Base-by-base conservation (phyloP, 352 stramenopile genomes). In the Globisporangium barbulae region DNA sequence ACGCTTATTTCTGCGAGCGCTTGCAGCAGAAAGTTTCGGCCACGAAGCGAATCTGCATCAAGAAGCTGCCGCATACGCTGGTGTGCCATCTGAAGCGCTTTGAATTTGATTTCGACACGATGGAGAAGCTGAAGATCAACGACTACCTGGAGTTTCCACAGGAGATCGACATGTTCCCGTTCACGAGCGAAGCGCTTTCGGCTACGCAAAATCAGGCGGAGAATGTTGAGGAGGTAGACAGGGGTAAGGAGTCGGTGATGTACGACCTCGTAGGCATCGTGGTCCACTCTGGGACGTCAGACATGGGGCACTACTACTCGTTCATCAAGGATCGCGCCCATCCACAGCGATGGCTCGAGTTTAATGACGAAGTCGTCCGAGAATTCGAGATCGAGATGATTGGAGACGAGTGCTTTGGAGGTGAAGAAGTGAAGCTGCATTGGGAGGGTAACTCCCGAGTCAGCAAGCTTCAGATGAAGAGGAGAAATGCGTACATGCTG, bases 291-390 rank as follows among this genome's bases (percentile, higher is more conserved):
- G 94, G 94, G 1, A 97, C 90, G 21, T 82, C 88, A 0, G 89
- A 98, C 58, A 96, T 83, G 53, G 94, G 94, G 0, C 94, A 98
- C 77, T 98, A 98, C 67, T 98, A 98, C 68, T 97, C 85, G 22
- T 98, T 96, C 72, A 91, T 98, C 49, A 87, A 91, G 31, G 89
- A 98, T 48, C 75, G 88, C 37, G 48, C 71, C 8, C 57, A 67
- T 33, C 65, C 30, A 19, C 55, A 70, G n/a, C 53, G 63, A 15
- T 98, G 94, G 94, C 77, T 96, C 9, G 89, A 97, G 62, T 98
- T 97, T 70, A 98, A 98, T 67, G 94, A 98, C 69, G 84, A 93
- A 49, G 68, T 83, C 21, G 91, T 98, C 1, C 77, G 81, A 19
- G 67, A 78, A 0, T 98, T 98, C 56, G 75, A 97, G 42, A 60